phyloP scores from a whole-genome alignment of 1,284 basidiomycete species.

The Ceratobasidium theobromae region DNA sequence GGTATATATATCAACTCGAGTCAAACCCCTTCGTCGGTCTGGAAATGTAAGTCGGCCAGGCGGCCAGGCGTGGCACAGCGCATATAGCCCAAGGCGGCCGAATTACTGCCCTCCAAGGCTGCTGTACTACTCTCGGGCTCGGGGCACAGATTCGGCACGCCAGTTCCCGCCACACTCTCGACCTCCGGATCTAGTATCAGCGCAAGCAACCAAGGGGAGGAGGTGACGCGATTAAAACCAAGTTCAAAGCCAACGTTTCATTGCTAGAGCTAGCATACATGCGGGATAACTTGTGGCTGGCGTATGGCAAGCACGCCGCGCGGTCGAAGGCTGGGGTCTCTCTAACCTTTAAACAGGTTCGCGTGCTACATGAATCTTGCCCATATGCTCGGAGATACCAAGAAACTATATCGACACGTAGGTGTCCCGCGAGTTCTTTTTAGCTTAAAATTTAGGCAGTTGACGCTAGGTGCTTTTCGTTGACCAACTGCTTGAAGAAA shows the following conservation, averaged over 20 bases:
- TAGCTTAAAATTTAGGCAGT: constrained; percentile 49
- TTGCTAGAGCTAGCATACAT: constrained; percentile 92
- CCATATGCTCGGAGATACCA: constrained; percentile 85
- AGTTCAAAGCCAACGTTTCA: constrained; percentile 79
- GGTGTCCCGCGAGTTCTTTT: too few relatives aligned
- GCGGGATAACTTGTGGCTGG: constrained; percentile 88
- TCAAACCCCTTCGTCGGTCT: constrained; percentile 74
- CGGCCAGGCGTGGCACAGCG: constrained; percentile 83
- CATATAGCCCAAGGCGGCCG: constrained; percentile 73
- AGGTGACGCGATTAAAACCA: constrained; percentile 51
- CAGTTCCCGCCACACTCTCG: constrained; percentile 46
- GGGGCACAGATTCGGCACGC: constrained; percentile 82
- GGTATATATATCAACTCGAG: constrained; percentile 81
- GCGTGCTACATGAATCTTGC: constrained; percentile 88
- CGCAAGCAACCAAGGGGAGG: constrained; percentile 39
- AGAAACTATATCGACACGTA: constrained; percentile 89
- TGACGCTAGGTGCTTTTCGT: constrained; percentile 83
- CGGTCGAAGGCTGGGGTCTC: too few relatives aligned
- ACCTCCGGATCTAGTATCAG: constrained; percentile 39
- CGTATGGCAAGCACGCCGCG: constrained; percentile 76
- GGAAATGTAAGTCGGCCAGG: constrained; percentile 79
- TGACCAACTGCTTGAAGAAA: constrained; percentile 69
- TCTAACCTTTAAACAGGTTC: constrained; percentile 60
- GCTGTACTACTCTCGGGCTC: constrained; percentile 66
- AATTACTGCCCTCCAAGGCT: constrained; percentile 50